Evolutionary conservation across 2,329 filamentous ascomycete genomes (phyloP), one percentile per base, ranked within the genome.

Genomic region (Mollisiaceae sp.): DNA sequence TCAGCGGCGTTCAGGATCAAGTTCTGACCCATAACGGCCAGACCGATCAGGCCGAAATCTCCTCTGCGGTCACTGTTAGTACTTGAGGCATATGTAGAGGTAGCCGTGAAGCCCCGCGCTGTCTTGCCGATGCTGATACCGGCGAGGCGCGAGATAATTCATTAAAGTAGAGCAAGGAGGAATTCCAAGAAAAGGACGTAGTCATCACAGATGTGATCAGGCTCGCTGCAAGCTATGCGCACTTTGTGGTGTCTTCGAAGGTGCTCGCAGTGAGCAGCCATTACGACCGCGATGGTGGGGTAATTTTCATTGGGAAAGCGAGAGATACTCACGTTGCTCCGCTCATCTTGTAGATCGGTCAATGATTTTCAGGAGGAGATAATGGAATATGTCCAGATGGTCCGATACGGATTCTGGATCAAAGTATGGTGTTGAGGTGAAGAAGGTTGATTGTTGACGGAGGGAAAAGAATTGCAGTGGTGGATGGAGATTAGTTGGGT

Each of bases 11-110:
- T 95, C 78, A 95, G 82, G 80, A 95, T 94, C 82, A 95, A 84
- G 85, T 94, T 95, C 85, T 94, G 90, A 80, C 86, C 87, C 87
- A 95, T 95, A 82, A 95, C 92, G 84, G 92, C 92, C 84, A 95
- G 86, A 87, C 92, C 92, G 80, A 95, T 94, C 78, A 95, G 91
- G 86, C 92, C 92, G 82, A 95, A 89, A 89, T 95, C 91, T 83
- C 79, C 76, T 76, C 78, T 82, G 59, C 66, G 35, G n/a, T 24
- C 67, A 72, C 70, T 64, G 70, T 75, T 64, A 71, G 73, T 69
- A 70, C 67, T 66, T 68, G 66, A 55, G 60, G 60, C 50, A 52
- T 61, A 70, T 24, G 52, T 20, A 24, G 32, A 36, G 38, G 38
- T 35, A 35, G 50, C 60, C 60, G 60, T 45, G 55, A 59, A 61